Base-by-base conservation (phyloP, 202 grass and related monocot genomes). In the Zoysia matrella region DNA sequence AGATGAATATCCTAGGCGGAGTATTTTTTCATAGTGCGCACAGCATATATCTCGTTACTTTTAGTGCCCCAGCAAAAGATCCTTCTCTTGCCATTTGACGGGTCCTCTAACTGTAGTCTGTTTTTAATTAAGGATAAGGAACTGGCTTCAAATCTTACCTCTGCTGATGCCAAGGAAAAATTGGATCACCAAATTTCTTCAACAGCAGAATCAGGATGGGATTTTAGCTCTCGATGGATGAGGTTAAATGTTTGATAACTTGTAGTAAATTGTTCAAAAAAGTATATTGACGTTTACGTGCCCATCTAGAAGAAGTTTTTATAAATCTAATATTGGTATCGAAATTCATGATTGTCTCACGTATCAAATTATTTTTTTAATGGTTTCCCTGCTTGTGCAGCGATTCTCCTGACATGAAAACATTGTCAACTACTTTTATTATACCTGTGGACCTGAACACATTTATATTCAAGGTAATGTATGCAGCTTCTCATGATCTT, bases 221-320 rank as follows among this genome's bases (percentile, higher is more conserved):
- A 98, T 88, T 98, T 98, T 67, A 98, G 96, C 83, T 98, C 96
- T 77, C 89, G 96, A 72, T 98, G 96, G 96, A 93, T 98, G 96
- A 95, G 96, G 96, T 98, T 84, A 48, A 80, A 74, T 79, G 7
- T 18, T 85, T 50, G 47, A 22, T 56, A 54, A 83, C 16, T 73
- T 36, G 9, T 45, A 48, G 30, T 36, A 36, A 79, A 16, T 72
- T 58, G 36, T 1, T 22, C 2, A 3, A 5, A 57, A 49, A 58
- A 13, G 3, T 4, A 7, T 54, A 10, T 69, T 74, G 22, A 5
- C 74, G 5, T 22, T 47, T 60, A 46, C 16, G 36, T 8, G 9
- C 41, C 3, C 22, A 66, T 1, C 41, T 16, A 71, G 6, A 77
- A 40, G 2, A 36, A 36, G 30, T 57, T 22, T 39, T 7, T 1